Percentiles rank a stretch among this genome's conserved stretches.
Conservation (phyloP, 306 rosid species). For the Vachellia pachyceras region DNA sequence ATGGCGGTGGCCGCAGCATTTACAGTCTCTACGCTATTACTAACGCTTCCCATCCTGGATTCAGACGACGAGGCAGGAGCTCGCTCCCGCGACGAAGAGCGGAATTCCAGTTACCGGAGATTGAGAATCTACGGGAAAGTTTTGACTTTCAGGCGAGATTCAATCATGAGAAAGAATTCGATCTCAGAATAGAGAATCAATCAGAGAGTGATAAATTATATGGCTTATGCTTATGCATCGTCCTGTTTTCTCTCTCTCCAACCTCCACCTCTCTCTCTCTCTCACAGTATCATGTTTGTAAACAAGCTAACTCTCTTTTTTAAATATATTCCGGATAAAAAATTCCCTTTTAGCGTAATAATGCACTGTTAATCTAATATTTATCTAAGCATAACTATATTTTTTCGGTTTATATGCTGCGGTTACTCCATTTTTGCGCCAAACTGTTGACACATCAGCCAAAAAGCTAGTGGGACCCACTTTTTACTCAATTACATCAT, state of each 20-base stretch:
- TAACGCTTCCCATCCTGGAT: slow-evolving; percentile 58
- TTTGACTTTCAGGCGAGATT: slow-evolving; percentile 42
- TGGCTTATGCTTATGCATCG: not conserved
- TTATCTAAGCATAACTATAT: too few relatives aligned
- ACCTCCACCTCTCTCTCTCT: not conserved
- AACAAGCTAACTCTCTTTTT: too few relatives aligned
- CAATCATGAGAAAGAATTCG: slow-evolving; percentile 49
- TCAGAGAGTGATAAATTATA: not conserved
- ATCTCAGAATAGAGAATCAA: slow-evolving; percentile 23
- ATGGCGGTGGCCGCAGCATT: slow-evolving; percentile 97
- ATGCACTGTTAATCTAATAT: too few relatives aligned
- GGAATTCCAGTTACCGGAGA: slow-evolving; percentile 37
- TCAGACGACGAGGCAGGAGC: slow-evolving; percentile 2
- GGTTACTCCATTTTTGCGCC: slow-evolving; percentile 52
- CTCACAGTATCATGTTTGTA: too few relatives aligned
- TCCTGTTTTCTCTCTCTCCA: not conserved
- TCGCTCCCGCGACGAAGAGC: not conserved
- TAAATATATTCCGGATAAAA: too few relatives aligned
- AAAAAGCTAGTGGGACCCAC: slow-evolving; percentile 50
- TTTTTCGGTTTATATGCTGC: slow-evolving; percentile 40
- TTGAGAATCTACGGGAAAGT: slow-evolving; percentile 17
- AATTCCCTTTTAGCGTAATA: too few relatives aligned
- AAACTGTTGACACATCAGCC: slow-evolving; percentile 52
- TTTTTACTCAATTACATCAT: not conserved
- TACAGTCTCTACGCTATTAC: slow-evolving; percentile 80